A percentile compares a stretch with the other conserved stretches of the same genome.
Conservation (phyloP, 2,329 filamentous ascomycete genomes). For the Grosmannia serpens region DNA sequence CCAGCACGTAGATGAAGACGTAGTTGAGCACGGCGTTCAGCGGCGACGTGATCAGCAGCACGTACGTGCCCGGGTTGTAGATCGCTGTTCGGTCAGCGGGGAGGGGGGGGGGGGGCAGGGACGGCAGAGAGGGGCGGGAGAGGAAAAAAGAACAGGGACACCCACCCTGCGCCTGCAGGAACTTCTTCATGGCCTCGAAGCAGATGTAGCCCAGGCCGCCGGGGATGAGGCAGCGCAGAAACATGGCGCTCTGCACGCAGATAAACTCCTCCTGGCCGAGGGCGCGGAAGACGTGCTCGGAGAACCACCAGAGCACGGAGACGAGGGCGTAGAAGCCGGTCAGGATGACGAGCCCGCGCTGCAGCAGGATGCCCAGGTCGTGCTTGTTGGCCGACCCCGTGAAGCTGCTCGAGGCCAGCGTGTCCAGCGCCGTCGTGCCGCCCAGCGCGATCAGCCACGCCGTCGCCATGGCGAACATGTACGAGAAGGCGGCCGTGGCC, state of each 20-base stretch:
- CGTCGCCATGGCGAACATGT: slow-evolving; percentile 89
- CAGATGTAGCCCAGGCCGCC: slow-evolving; percentile 80
- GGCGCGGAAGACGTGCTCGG: slow-evolving; percentile 60
- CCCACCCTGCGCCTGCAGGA: slow-evolving; percentile 77
- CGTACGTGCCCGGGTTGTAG: slow-evolving; percentile 75
- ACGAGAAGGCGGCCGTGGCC: slow-evolving; percentile 73
- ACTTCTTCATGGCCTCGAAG: slow-evolving; percentile 81
- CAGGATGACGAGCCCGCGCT: slow-evolving; percentile 64
- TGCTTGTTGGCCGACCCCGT: slow-evolving; percentile 70
- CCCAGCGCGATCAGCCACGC: slow-evolving; percentile 80
- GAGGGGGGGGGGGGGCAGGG: background rate
- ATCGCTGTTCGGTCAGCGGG: slow-evolving; percentile 24
- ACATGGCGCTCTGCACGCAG: slow-evolving; percentile 59
- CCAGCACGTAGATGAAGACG: slow-evolving; percentile 61
- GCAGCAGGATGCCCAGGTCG: slow-evolving; percentile 66
- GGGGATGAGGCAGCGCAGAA: slow-evolving; percentile 62
- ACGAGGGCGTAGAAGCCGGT: slow-evolving; percentile 62
- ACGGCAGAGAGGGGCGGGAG: background rate
- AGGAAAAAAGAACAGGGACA: slow-evolving; percentile 30
- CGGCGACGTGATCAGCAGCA: slow-evolving; percentile 70
- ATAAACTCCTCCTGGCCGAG: slow-evolving; percentile 72
- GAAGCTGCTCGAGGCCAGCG: slow-evolving; percentile 70
- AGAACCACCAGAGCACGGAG: slow-evolving; percentile 61
- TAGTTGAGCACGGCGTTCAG: slow-evolving; percentile 73
- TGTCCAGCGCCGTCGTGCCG: slow-evolving; percentile 78